phyloP scores from a whole-genome alignment of 148 eudicot genomes.

The Rhododendron kiyosumense region DNA sequence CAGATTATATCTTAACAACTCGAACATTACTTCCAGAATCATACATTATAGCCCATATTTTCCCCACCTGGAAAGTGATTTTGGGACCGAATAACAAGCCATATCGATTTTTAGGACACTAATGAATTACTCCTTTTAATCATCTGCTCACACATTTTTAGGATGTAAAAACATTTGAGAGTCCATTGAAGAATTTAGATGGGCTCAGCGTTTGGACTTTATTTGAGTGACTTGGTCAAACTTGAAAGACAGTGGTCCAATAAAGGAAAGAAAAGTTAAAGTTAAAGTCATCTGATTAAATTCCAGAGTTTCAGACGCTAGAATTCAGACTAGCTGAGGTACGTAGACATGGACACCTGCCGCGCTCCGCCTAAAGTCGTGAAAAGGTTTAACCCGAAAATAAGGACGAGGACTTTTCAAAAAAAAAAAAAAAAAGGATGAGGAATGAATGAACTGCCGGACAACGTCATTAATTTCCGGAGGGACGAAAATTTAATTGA shows the following conservation, averaged over 20 bases:
- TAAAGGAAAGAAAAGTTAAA: conserved; percentile 24
- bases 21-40: neutral
- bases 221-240: conserved; percentile 55
- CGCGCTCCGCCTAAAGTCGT: neutral
- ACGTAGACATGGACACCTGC: neutral
- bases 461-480: conserved; percentile 1
- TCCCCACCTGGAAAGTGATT: neutral
- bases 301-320: conserved; percentile 26
- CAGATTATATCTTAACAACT: too few species aligned
- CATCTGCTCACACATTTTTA: too few species aligned
- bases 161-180: too few species aligned
- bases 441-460: conserved; percentile 7
- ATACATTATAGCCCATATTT: neutral
- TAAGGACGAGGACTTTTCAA: neutral
- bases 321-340: conserved; percentile 34
- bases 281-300: conserved; percentile 19
- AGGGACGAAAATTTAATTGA: neutral
- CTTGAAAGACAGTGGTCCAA: conserved; percentile 11
- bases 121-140: neutral
- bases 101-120: neutral
- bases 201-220: conserved; percentile 25
- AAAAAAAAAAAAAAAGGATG: neutral
- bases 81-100: neutral
- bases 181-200: neutral
- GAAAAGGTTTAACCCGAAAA: neutral